Evolutionary conservation across 1,284 basidiomycete genomes (phyloP).

Genomic region (Sutorius eximius): DNA sequence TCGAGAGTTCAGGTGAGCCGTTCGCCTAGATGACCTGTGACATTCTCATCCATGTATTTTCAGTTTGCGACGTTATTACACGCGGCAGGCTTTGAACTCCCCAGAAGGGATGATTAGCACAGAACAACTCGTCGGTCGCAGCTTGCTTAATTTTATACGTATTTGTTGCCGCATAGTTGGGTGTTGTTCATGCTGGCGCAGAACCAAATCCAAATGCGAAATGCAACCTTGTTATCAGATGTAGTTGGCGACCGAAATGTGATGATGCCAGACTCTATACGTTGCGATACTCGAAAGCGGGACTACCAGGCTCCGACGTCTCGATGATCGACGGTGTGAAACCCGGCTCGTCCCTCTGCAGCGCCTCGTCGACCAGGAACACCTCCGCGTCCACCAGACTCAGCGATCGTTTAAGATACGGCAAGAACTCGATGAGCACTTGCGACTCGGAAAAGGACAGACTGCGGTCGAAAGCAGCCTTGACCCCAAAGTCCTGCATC

Average conservation of each 20-base stretch:
- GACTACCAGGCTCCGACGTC: slow-evolving; percentile 83
- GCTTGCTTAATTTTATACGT: slow-evolving; percentile 19
- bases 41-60: background rate
- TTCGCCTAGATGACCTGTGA: background rate
- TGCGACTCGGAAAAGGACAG: slow-evolving; percentile 85
- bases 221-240: background rate
- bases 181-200: background rate
- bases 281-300: slow-evolving; percentile 84
- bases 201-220: background rate
- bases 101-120: slow-evolving; percentile 2
- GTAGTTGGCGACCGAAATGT: background rate
- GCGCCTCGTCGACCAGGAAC: slow-evolving; percentile 38
- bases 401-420: slow-evolving; percentile 86
- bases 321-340: slow-evolving; percentile 76
- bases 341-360: slow-evolving; percentile 59
- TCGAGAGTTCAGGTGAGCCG: slow-evolving; percentile 79
- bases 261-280: slow-evolving; percentile 34
- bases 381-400: slow-evolving; percentile 61
- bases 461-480: slow-evolving; percentile 83
- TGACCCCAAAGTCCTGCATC: slow-evolving; percentile 75
- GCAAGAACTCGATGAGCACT: slow-evolving; percentile 71
- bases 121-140: background rate
- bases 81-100: slow-evolving; percentile 50
- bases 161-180: slow-evolving; percentile 8
- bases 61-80: slow-evolving; percentile 57